Evolutionary conservation across 2,329 filamentous ascomycete species (phyloP), one percentile per base, ranked within the genome.

Genomic region (Penicillium glabrum): DNA sequence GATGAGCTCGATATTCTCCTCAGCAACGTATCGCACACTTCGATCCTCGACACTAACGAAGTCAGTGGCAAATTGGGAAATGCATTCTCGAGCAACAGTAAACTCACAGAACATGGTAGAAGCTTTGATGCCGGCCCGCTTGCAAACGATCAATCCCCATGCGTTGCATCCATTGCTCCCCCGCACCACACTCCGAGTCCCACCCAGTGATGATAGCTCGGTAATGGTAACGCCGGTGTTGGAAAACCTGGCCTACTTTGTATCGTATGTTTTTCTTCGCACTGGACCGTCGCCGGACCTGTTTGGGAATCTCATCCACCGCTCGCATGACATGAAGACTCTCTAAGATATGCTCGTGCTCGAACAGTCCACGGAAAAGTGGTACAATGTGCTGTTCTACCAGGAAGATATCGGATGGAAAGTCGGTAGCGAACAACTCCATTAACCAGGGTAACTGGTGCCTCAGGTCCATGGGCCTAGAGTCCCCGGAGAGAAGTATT

Each of bases 191-290:
- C 60, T 81, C 79, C 26, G 75, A 74, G 64, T 89, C 87, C 93
- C 93, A 99, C n/a, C 93, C 93, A 14, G 89, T 90, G 57, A 99
- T 89, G 26, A 96, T 83, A 19, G 89, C 93, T 48, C 87, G 79
- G 71, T 93, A 96, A 21, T 83, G 79, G 71, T 95, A 96, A 46
- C 92, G 84, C 59, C 82, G 86, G 75, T 99, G 95, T 47, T 82
- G 83, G 70, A 98, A 96, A 7, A 96, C 83, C 66, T 96, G 89
- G 1, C 95, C 95, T 48, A 96, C 83, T 50, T 81, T 84, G 72
- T 86, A 93, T 58, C 77, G 82, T 50, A 91, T 84, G 27, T 74
- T 68, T n/a, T 69, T 67, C 59, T 69, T 66, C 69, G 75, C 64
- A 62, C 60, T 47, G 23, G 62, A 61, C 35, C 77, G 75, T 24